Evolutionary conservation across 179 eudicot genomes (phyloP), one percentile per base, ranked within the genome.

Genomic region (Beta lomatogona): DNA sequence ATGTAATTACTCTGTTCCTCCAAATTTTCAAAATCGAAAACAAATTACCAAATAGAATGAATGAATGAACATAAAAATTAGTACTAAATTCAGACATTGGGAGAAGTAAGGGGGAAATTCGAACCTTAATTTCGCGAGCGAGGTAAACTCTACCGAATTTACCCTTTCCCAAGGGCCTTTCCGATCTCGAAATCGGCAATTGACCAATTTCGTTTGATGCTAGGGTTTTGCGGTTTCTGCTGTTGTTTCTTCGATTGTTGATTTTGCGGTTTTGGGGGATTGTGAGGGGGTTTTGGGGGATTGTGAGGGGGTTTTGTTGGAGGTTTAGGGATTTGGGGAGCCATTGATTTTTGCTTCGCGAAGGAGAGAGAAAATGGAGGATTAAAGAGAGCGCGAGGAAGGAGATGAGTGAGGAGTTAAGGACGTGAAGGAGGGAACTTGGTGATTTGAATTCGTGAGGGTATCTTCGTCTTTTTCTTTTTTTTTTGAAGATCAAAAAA

Each of bases 71-170:
- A n/a, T 61, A 31, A 3, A 54, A 22, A n/a, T 4, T 36, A 36
- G 41, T 36, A 50, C 21, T 46, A 46, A 19, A 7, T 14, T 36
- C 45, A 50, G 16, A 67, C 14, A 44, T 66, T 8, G 21, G 10
- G 5, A 28, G 44, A 72, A 81, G 22, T 81, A 14, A 28, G 12
- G 53, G 19, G 6, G 76, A 9, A 16, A 41, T 36, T 36, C 41
- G 41, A 59, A 93, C 98, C 97, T 90, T 86, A 76, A 84, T 48
- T 89, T 95, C 98, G 61, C 98, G 93, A 70, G 97, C 97, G 78
- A 95, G 93, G 76, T 95, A 95, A 69, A 93, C 97, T 52, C 93
- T 86, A 82, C 98, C 98, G 84, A 95, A 95, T 86, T 94, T 95
- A n/a, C 98, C 99, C 83, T 86, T 92, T 15, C 99, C 98, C 7